These are phyloP conservation scores for Garcileccinum viscosum DNA, from an alignment of 1,284 basidiomycete genomes.

Conservation along the genomic window DNA sequence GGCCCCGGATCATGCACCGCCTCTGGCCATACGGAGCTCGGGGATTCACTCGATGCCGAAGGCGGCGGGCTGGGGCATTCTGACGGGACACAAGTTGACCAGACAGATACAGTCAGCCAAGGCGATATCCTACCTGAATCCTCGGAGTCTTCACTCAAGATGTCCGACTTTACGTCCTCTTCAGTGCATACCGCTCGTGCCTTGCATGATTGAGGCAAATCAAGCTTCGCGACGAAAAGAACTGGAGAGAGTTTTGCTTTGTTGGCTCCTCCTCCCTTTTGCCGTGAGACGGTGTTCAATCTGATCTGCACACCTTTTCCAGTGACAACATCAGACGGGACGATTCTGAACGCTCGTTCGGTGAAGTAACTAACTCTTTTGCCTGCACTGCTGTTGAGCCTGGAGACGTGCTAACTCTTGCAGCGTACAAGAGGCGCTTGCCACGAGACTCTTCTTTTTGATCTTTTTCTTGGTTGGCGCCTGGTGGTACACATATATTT, in stretches of 20 bases:
- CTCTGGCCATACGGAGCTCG: conserved; percentile 22
- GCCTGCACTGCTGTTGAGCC: conserved; percentile 39
- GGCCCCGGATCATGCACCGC: conserved; percentile 6
- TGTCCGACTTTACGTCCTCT: conserved; percentile 7
- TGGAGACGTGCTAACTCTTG: conserved; percentile 58
- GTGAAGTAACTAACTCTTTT: conserved; percentile 45
- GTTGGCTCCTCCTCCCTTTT: conserved; percentile 19
- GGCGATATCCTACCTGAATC: conserved; percentile 14
- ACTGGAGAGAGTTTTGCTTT: conserved; percentile 7
- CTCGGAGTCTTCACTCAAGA: conserved; percentile 9
- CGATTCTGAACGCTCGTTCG: neutral
- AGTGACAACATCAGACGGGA: conserved; percentile 12
- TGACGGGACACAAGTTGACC: neutral
- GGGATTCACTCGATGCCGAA: conserved; percentile 17
- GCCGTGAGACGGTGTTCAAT: conserved; percentile 21
- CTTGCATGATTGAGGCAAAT: conserved; percentile 10
- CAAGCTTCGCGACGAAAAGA: conserved; percentile 28
- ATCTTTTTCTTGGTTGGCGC: conserved; percentile 64
- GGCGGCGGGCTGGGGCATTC: conserved; percentile 16
- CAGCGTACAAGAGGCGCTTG: conserved; percentile 52
- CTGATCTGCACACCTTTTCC: conserved; percentile 47
- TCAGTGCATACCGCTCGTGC: neutral
- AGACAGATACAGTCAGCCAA: neutral
- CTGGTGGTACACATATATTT: conserved; percentile 60
- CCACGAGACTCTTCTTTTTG: conserved; percentile 60